These are phyloP conservation scores for Xylaria sp. DNA, from an alignment of 495 filamentous ascomycete species.

Conservation along the genomic window DNA sequence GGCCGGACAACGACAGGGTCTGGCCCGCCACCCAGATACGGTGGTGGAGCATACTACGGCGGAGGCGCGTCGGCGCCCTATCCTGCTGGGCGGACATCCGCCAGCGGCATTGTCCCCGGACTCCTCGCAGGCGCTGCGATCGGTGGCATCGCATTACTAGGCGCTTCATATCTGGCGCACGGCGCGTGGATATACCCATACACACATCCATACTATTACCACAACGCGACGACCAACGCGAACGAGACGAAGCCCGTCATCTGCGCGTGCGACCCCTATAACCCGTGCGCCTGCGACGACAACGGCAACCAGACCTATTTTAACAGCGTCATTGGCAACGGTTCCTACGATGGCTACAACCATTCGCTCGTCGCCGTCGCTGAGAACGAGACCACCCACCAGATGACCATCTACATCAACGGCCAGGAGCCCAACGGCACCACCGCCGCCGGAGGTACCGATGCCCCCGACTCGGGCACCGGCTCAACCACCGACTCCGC, in stretches of 20 bases:
- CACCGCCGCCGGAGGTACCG: slow-evolving; percentile 65
- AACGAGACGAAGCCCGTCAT: slow-evolving; percentile 75
- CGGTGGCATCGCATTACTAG: slow-evolving; percentile 59
- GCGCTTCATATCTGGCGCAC: slow-evolving; percentile 66
- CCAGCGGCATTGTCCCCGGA: slow-evolving; percentile 65
- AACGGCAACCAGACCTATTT: slow-evolving; percentile 67
- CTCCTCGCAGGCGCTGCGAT: slow-evolving; percentile 64
- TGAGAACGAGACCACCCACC: slow-evolving; percentile 68
- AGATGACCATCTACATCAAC: slow-evolving; percentile 74
- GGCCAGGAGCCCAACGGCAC: slow-evolving; percentile 89
- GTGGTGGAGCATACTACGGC: slow-evolving; percentile 75
- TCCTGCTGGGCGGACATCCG: slow-evolving; percentile 62
- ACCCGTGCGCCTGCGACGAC: slow-evolving; percentile 80
- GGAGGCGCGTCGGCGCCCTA: slow-evolving; percentile 80
- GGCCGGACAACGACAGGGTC: slow-evolving; percentile 71
- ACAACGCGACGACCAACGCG: slow-evolving; percentile 59
- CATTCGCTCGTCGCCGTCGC: slow-evolving; percentile 67
- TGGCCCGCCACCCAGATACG: slow-evolving; percentile 65
- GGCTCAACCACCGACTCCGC: slow-evolving; percentile 33
- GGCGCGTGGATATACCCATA: slow-evolving; percentile 76
- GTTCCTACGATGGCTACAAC: slow-evolving; percentile 64
- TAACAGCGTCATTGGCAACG: slow-evolving; percentile 69
- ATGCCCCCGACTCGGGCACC: slow-evolving; percentile 35
- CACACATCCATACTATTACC: slow-evolving; percentile 64
- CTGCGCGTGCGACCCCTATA: slow-evolving; percentile 76